Conservation (phyloP, 257 asterid species). For the Plantago ovata region DNA sequence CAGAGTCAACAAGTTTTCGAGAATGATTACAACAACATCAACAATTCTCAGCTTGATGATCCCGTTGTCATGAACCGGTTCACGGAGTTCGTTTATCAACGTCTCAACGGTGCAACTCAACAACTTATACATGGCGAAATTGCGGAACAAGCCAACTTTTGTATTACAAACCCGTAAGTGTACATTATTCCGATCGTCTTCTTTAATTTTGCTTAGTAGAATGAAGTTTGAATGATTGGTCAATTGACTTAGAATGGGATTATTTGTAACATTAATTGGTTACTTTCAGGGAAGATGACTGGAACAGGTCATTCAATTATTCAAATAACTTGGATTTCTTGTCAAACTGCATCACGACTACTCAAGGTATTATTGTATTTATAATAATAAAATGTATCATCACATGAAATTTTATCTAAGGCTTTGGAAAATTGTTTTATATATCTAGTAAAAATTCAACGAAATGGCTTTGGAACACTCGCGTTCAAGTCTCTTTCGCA, state of each 20-base stretch:
- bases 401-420: too few relatives aligned
- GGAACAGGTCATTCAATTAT: slow-evolving; percentile 72
- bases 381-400: too few relatives aligned
- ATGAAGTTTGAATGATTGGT: too few relatives aligned
- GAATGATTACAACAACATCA: slow-evolving; percentile 21
- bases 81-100: slow-evolving; percentile 36
- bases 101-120: slow-evolving; percentile 43
- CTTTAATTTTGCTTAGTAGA: neutral
- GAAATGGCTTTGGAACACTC: too few relatives aligned
- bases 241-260: neutral
- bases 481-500: too few relatives aligned
- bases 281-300: slow-evolving; percentile 54
- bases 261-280: too few relatives aligned
- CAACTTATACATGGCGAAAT: slow-evolving; percentile 37
- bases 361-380: slow-evolving; percentile 36
- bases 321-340: slow-evolving; percentile 60
- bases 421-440: too few relatives aligned
- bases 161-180: slow-evolving; percentile 59
- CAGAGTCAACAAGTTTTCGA: slow-evolving; percentile 38
- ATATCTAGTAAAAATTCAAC: too few relatives aligned
- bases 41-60: slow-evolving; percentile 30
- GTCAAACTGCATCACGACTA: slow-evolving; percentile 46
- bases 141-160: slow-evolving; percentile 44
- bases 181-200: neutral
- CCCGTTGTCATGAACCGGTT: slow-evolving; percentile 29